These are phyloP conservation scores for Penicillium rolfsii DNA, from an alignment of 2,329 filamentous ascomycete species.

Conservation along the genomic window DNA sequence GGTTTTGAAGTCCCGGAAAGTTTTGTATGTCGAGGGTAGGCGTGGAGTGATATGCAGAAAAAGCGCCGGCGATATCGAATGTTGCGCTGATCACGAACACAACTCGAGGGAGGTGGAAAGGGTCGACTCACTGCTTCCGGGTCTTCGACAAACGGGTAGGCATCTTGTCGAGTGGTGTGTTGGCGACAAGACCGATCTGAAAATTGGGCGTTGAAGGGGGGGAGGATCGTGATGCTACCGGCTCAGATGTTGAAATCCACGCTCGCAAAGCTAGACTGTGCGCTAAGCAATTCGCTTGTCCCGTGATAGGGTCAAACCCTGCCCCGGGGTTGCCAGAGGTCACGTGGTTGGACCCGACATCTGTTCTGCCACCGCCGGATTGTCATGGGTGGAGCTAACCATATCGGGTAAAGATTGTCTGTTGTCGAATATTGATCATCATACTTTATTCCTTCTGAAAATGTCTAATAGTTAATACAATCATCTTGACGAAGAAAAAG, in stretches of 20 bases:
- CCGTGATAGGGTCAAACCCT: conserved; percentile 40
- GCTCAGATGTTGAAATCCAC: conserved; percentile 44
- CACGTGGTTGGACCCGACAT: conserved; percentile 11
- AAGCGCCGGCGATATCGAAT: conserved; percentile 23
- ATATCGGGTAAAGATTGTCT: background rate
- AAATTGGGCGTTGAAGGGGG: conserved; percentile 42
- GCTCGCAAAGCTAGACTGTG: conserved; percentile 42
- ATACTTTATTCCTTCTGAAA: background rate
- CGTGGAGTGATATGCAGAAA: conserved; percentile 10
- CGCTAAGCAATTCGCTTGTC: conserved; percentile 45
- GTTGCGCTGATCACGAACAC: conserved; percentile 21
- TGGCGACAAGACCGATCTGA: conserved; percentile 46
- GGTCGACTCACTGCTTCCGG: conserved; percentile 52
- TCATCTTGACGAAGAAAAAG: background rate
- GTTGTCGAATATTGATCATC: background rate
- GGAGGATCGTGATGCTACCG: conserved; percentile 37
- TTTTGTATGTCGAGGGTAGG: background rate
- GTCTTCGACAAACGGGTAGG: conserved; percentile 57
- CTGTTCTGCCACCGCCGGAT: conserved; percentile 12
- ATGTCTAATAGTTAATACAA: background rate
- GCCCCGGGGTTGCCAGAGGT: conserved; percentile 17
- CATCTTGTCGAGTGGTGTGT: conserved; percentile 52
- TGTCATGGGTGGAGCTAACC: background rate
- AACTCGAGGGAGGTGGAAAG: conserved; percentile 26
- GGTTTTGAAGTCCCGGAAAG: background rate